These are phyloP conservation scores for Lepidium campestre DNA, from an alignment of 441 rosid species.

Conservation along the genomic window DNA sequence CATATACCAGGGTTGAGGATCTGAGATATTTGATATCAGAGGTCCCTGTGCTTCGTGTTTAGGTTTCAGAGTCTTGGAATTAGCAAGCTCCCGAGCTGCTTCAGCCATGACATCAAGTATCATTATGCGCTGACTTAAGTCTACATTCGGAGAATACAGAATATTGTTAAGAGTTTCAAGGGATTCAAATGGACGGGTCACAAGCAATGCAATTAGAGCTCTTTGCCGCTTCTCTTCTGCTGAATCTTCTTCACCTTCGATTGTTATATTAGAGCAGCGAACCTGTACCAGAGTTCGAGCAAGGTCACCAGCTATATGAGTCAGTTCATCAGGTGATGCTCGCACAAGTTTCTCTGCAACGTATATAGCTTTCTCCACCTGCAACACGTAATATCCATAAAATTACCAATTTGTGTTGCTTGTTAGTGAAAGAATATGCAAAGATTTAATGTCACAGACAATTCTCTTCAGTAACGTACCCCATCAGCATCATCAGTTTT, in stretches of 20 bases:
- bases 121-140: constrained; percentile 94
- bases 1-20: constrained; percentile 92
- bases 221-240: constrained; percentile 93
- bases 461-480: constrained; percentile 46
- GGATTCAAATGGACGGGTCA: constrained; percentile 74
- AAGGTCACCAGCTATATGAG: constrained; percentile 76
- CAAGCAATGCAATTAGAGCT: constrained; percentile 78
- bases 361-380: constrained; percentile 89
- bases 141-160: constrained; percentile 83
- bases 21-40: constrained; percentile 66
- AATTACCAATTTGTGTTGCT: not conserved
- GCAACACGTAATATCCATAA: constrained; percentile 23
- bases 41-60: constrained; percentile 43
- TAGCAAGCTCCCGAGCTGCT: constrained; percentile 92
- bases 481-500: constrained; percentile 91
- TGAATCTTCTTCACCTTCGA: constrained; percentile 95
- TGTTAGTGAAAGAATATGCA: not conserved
- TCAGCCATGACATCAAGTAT: constrained; percentile 91
- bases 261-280: constrained; percentile 82
- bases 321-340: constrained; percentile 93
- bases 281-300: constrained; percentile 75
- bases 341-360: constrained; percentile 86
- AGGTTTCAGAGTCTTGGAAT: constrained; percentile 51
- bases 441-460: not conserved
- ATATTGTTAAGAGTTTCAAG: constrained; percentile 58